These are phyloP conservation scores for Camelina laxa DNA, from an alignment of 345 rosid genomes.

Conservation along the genomic window DNA sequence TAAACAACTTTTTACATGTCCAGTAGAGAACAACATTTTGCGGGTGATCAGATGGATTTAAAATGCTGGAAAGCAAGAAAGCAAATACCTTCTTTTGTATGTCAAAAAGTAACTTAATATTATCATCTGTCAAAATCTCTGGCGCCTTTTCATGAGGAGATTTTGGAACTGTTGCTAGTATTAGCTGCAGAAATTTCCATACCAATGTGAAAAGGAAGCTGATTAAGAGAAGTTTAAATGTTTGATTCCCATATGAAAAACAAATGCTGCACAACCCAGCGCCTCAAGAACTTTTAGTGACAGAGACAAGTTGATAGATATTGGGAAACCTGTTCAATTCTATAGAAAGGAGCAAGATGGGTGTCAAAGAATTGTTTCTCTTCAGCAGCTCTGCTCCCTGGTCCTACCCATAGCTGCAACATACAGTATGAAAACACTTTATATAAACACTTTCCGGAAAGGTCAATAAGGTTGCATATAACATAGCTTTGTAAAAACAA, in stretches of 20 bases:
- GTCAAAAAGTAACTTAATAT: conserved; percentile 88
- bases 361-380: conserved; percentile 89
- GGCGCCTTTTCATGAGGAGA: conserved; percentile 55
- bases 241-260: neutral
- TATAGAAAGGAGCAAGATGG: conserved; percentile 92
- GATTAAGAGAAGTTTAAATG: neutral
- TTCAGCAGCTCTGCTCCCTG: conserved; percentile 92
- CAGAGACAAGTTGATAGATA: conserved; percentile 9
- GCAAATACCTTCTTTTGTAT: conserved; percentile 83
- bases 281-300: conserved; percentile 21
- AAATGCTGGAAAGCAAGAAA: conserved; percentile 11
- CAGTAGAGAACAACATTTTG: conserved; percentile 2
- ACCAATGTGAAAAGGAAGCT: neutral
- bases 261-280: neutral
- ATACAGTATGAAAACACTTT: conserved; percentile 8
- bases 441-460: neutral
- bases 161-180: conserved; percentile 77
- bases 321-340: conserved; percentile 88
- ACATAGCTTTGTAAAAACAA: neutral
- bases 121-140: conserved; percentile 80
- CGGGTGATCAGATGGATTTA: conserved; percentile 9
- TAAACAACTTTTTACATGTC: conserved; percentile 16
- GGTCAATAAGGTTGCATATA: neutral
- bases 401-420: conserved; percentile 95
- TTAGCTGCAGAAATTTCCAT: conserved; percentile 60